Evolutionary conservation across 257 asterid species (phyloP).

Genomic region (Solanum chiquidenum): DNA sequence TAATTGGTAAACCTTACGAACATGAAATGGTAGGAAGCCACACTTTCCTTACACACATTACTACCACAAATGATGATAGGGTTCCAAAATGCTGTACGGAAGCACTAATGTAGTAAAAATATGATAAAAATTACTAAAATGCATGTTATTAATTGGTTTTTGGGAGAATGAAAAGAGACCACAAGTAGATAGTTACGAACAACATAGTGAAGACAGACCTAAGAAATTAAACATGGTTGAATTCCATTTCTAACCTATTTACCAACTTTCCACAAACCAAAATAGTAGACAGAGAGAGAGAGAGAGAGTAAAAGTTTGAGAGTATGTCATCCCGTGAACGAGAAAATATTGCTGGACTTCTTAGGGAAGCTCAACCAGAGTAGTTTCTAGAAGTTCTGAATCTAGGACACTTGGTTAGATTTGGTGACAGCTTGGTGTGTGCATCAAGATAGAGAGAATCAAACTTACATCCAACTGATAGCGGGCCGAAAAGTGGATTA

Average conservation of each 20-base stretch:
- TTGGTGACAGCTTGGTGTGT: not conserved
- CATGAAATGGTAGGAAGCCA: not conserved
- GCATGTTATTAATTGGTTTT: not conserved
- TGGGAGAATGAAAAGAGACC: not conserved
- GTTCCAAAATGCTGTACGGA: not conserved
- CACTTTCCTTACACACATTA: not conserved
- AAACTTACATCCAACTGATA: constrained; percentile 69
- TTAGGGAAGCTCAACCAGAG: not conserved
- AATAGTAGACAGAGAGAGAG: not conserved
- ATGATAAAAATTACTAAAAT: not conserved
- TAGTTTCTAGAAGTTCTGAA: not conserved
- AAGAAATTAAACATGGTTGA: not conserved
- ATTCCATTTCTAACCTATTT: not conserved
- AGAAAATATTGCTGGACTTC: not conserved
- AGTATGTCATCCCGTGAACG: not conserved
- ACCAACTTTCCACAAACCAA: not conserved
- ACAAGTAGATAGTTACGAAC: not conserved
- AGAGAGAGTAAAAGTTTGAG: not conserved
- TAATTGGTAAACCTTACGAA: not conserved
- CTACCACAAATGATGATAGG: not conserved
- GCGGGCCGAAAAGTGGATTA: constrained; percentile 96
- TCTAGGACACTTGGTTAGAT: not conserved
- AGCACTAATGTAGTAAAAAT: not conserved
- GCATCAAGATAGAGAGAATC: not conserved
- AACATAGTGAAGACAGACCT: not conserved